Evolutionary conservation across 345 rosid genomes (phyloP), one percentile per base, ranked within the genome.

Genomic region (Acer negundo): DNA sequence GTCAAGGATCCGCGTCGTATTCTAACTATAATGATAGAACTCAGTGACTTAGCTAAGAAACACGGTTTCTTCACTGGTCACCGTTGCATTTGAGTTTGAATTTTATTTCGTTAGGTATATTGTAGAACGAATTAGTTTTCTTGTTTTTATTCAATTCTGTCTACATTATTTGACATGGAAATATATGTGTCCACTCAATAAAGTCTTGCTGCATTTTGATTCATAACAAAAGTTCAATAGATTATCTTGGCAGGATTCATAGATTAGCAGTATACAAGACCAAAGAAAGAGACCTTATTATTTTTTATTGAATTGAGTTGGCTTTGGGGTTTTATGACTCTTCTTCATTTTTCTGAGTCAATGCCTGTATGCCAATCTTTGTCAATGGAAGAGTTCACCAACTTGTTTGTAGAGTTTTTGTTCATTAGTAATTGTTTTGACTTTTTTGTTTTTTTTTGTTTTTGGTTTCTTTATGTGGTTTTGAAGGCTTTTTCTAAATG

Each of bases 321-420:
- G 26, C 63, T 22, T 19, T 20, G 20, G 63, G 26, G 63, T 26
- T 59, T 59, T 59, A 59, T 19, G 63, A 59, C 0, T 8, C 13
- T 22, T 26, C 10, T 58, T 47, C 31, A 47, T 69, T 46, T 47
- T 20, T 7, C 62, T 16, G 15, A 23, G 59, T 69, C 73, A 69
- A 69, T 69, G 15, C 38, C 23, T 69, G 16, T 10, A 46, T 23
- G 58, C 38, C 56, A 69, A 22, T 23, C 35, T 69, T 69, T 46
- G 72, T 44, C 55, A 46, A 69, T 69, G 6, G 70, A 67, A n/a
- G 70, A 69, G 53, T 69, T 10, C 23, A 16, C 58, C 51, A n/a
- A 58, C 62, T n/a, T 58, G 62, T 58, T 1, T 13, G n/a, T 58
- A 11, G 10, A 69, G 35, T 20, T 68, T 68, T 69, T 46, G 56